Evolutionary conservation across 805 yeast genomes (phyloP).

Genomic region (Candida maltosa): DNA sequence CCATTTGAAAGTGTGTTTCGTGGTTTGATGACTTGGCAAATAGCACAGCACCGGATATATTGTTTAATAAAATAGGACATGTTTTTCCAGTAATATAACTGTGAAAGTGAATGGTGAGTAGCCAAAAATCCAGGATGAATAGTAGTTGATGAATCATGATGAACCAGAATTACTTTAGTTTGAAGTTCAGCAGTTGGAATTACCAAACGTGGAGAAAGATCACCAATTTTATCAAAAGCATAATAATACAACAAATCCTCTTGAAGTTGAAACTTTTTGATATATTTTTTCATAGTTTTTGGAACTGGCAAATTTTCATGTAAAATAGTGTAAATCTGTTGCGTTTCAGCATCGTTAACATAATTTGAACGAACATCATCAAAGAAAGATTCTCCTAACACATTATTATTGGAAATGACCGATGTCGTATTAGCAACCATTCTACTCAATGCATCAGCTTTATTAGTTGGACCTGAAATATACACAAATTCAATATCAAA

Average conservation of each 20-base stretch:
- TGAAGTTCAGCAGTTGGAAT: too few species aligned
- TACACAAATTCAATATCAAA: slow-evolving; percentile 4
- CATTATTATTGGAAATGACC: neutral
- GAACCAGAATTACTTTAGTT: too few species aligned
- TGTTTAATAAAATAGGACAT: too few species aligned
- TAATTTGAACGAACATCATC: neutral
- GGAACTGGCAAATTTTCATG: neutral
- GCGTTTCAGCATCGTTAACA: neutral
- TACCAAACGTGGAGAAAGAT: too few species aligned
- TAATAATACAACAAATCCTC: too few species aligned
- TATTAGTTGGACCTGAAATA: slow-evolving; percentile 1
- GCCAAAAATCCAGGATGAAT: too few species aligned
- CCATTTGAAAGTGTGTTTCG: slow-evolving; percentile 1
- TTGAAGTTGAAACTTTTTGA: too few species aligned
- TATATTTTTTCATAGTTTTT: neutral
- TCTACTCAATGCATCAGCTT: slow-evolving; percentile 1
- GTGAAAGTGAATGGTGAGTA: too few species aligned
- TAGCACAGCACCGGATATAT: too few species aligned
- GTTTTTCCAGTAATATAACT: too few species aligned
- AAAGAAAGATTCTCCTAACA: neutral
- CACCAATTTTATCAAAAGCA: too few species aligned
- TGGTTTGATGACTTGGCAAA: slow-evolving; percentile 10
- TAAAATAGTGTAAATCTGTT: neutral
- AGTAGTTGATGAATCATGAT: too few species aligned
- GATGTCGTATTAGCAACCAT: neutral